Evolutionary conservation across 352 stramenopile species (phyloP).

Genomic region (Pythium vanterpoolii): DNA sequence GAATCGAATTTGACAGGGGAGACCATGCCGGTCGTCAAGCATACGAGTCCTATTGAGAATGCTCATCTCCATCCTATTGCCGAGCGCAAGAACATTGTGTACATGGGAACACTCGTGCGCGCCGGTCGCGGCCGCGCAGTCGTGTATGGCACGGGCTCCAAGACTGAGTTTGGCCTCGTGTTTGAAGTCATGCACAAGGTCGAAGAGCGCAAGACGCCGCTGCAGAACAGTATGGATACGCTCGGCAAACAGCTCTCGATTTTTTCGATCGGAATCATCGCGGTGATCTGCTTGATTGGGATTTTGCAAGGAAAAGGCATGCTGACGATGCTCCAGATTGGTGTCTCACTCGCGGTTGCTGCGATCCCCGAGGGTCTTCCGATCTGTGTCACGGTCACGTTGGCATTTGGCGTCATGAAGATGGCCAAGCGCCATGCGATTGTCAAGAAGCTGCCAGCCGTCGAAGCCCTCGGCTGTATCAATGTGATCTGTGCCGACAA

Average conservation of each 20-base stretch:
- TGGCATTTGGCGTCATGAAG: slow-evolving; percentile 82
- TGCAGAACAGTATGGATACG: slow-evolving; percentile 96
- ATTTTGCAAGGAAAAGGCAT: slow-evolving; percentile 90
- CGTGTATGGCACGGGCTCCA: slow-evolving; percentile 91
- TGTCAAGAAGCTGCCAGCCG: slow-evolving; percentile 86
- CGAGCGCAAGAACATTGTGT: slow-evolving; percentile 91
- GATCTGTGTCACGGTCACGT: slow-evolving; percentile 79
- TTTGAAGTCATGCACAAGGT: slow-evolving; percentile 94
- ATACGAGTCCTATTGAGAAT: slow-evolving; percentile 55
- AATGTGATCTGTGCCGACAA: slow-evolving; percentile 94
- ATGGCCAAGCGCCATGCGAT: slow-evolving; percentile 86
- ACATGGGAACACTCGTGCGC: slow-evolving; percentile 96
- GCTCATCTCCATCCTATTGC: slow-evolving; percentile 69
- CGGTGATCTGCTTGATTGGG: slow-evolving; percentile 92
- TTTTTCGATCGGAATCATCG: slow-evolving; percentile 92
- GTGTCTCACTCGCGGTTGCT: slow-evolving; percentile 84
- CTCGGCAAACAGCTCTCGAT: slow-evolving; percentile 94
- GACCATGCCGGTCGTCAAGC: slow-evolving; percentile 80
- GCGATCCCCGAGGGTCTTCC: slow-evolving; percentile 77
- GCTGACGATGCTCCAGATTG: slow-evolving; percentile 95
- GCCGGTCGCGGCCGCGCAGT: slow-evolving; percentile 90
- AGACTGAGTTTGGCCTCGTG: slow-evolving; percentile 96
- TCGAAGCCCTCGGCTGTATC: slow-evolving; percentile 87
- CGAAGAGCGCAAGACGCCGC: slow-evolving; percentile 91
- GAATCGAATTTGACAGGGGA: slow-evolving; percentile 95